These are phyloP conservation scores for Debaryomyces prosopidis DNA, from an alignment of 805 yeast genomes.

Conservation along the genomic window DNA sequence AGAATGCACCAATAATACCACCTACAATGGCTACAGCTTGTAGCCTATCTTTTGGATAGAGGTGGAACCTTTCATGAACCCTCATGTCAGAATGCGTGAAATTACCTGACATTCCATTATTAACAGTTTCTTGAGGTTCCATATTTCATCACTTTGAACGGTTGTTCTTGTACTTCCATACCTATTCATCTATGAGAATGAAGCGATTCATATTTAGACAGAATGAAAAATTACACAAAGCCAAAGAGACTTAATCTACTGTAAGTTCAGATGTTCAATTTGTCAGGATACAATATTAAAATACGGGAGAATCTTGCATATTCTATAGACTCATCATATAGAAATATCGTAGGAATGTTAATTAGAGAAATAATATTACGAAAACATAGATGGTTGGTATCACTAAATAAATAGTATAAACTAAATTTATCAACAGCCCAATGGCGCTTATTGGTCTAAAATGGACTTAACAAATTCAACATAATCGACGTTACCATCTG, in stretches of 20 bases:
- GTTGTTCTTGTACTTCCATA: neutral
- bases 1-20: conserved; percentile 45
- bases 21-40: conserved; percentile 37
- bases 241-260: neutral
- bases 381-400: neutral
- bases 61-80: conserved; percentile 46
- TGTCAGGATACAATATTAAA: too few species aligned
- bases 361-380: too few species aligned
- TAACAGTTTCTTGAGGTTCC: neutral
- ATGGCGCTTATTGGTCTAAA: conserved; percentile 70
- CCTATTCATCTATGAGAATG: too few species aligned
- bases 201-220: neutral
- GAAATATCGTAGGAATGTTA: too few species aligned
- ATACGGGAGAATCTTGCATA: too few species aligned
- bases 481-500: conserved; percentile 94
- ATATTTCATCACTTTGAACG: neutral
- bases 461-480: conserved; percentile 92
- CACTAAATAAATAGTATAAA: neutral
- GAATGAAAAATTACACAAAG: neutral
- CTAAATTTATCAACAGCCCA: neutral
- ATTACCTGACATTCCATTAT: neutral
- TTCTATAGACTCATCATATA: too few species aligned
- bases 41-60: conserved; percentile 49
- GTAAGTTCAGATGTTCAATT: too few species aligned
- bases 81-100: conserved; percentile 2